Evolutionary conservation across 164 flowering plant genomes (phyloP).

Genomic region (Aristolochia contorta): DNA sequence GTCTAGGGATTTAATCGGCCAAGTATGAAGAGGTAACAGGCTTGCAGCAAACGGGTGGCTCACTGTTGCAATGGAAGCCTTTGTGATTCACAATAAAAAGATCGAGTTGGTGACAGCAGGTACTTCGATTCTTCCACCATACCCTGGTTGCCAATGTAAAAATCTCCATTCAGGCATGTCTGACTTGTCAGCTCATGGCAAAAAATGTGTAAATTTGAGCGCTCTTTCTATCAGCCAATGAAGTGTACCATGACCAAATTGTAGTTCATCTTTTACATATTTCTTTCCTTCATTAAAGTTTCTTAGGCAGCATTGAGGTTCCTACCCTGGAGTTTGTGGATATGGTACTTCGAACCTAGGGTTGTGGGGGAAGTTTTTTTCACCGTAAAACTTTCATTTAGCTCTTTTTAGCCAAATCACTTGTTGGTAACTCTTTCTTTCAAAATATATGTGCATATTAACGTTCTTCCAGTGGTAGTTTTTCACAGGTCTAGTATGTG

Average conservation of each 20-base stretch:
- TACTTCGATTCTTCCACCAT: background rate
- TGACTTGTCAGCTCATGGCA: constrained; percentile 5
- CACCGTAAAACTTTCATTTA: too few relatives aligned
- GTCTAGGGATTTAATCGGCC: constrained; percentile 12
- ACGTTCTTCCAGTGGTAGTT: too few relatives aligned
- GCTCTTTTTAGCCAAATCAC: too few relatives aligned
- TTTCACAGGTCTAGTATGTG: too few relatives aligned
- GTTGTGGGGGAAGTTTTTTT: too few relatives aligned
- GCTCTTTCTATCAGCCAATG: constrained; percentile 11
- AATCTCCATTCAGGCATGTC: constrained; percentile 3
- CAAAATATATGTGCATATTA: too few relatives aligned
- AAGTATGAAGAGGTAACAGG: constrained; percentile 6
- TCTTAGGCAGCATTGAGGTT: too few relatives aligned
- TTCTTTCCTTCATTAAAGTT: background rate
- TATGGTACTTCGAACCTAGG: too few relatives aligned
- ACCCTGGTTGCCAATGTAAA: constrained; percentile 1
- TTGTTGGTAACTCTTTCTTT: too few relatives aligned
- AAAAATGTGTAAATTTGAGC: constrained; percentile 12
- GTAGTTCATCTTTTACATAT: background rate
- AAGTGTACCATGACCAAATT: constrained; percentile 8
- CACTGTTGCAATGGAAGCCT: constrained; percentile 12
- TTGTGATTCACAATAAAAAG: background rate
- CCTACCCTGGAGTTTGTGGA: too few relatives aligned
- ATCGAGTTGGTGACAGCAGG: background rate
- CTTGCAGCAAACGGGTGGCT: constrained; percentile 7